Conservation (phyloP, 805 yeast species). For the Vanderwaltozyma yarrowii region DNA sequence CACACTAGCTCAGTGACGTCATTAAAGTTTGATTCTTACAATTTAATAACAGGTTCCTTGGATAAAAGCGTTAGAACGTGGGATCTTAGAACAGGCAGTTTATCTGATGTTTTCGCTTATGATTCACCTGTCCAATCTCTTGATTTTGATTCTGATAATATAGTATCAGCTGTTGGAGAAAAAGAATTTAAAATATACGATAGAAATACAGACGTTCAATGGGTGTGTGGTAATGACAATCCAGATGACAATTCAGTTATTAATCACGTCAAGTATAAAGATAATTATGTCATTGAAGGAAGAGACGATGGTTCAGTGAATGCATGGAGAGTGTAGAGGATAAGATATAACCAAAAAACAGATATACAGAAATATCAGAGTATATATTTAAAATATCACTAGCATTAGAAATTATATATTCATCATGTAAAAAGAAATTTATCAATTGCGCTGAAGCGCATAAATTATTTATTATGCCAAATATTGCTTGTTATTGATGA, state of each 20-base stretch:
- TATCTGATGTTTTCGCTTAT: conserved; percentile 52
- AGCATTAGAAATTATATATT: neutral
- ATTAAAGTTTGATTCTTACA: conserved; percentile 57
- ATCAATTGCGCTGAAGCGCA: too few relatives aligned
- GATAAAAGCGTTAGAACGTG: conserved; percentile 59
- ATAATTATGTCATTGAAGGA: conserved; percentile 61
- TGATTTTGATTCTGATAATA: conserved; percentile 48
- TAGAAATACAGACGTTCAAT: conserved; percentile 42
- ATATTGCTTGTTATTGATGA: too few relatives aligned
- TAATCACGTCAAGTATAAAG: conserved; percentile 32
- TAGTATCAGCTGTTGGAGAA: conserved; percentile 40
- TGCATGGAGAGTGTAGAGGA: conserved; percentile 47
- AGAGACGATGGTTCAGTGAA: conserved; percentile 49
- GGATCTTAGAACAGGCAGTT: conserved; percentile 62
- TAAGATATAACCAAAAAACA: too few relatives aligned
- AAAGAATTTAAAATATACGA: conserved; percentile 46
- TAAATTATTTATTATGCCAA: too few relatives aligned
- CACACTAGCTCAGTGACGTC: conserved; percentile 62
- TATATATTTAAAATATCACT: too few relatives aligned
- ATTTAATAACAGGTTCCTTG: conserved; percentile 50
- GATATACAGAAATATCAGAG: too few relatives aligned
- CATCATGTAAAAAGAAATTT: neutral
- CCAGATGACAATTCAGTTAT: neutral
- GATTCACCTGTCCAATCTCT: conserved; percentile 45
- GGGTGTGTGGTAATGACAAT: conserved; percentile 39